Evolutionary conservation across 2,329 filamentous ascomycete genomes (phyloP), one percentile per base, ranked within the genome.

Genomic region (Cadophora sp.): DNA sequence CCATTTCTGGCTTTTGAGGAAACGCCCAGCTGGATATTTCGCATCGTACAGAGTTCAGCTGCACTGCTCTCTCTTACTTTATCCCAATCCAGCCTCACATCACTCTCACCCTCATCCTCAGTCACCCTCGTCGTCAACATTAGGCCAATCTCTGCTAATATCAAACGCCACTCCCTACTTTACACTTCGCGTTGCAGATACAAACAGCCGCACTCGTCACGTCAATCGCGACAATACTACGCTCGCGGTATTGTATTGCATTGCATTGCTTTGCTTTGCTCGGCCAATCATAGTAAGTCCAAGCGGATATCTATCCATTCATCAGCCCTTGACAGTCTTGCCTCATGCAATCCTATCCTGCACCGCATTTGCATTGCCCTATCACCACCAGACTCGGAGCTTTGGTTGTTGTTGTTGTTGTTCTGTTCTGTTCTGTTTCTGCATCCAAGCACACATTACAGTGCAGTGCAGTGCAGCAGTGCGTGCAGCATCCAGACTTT

Each of bases 81-180:
- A 53, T 56, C 48, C 60, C 18, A 22, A 53, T 27, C 60, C 60
- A 55, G 11, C 60, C 55, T n/a, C 36, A 30, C 27, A 30, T 30
- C 3, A n/a, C n/a, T 6, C 3, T 3, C 6, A 30, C 27, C 27
- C 27, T 30, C 27, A 30, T 30, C 27, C 27, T 30, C 27, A 30
- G 6, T 30, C 27, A 58, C 48, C 22, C 33, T 55, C 51, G 14
- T 47, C 58, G 8, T 33, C 43, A n/a, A n/a, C n/a, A 20, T 43
- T 41, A 48, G 22, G 4, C 24, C 58, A 41, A 47, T 45, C 18
- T 62, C 45, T 48, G 22, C 59, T 39, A 62, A 55, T 55, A 39
- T 36, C 51, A 55, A n/a, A 33, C 51, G 27, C 27, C 51, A 39
- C 51, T 20, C 2, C n/a, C 18, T 13, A 14, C n/a, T 11, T 16